Base-by-base conservation (phyloP, 1,284 basidiomycete species). In the Trichosporon sp. region DNA sequence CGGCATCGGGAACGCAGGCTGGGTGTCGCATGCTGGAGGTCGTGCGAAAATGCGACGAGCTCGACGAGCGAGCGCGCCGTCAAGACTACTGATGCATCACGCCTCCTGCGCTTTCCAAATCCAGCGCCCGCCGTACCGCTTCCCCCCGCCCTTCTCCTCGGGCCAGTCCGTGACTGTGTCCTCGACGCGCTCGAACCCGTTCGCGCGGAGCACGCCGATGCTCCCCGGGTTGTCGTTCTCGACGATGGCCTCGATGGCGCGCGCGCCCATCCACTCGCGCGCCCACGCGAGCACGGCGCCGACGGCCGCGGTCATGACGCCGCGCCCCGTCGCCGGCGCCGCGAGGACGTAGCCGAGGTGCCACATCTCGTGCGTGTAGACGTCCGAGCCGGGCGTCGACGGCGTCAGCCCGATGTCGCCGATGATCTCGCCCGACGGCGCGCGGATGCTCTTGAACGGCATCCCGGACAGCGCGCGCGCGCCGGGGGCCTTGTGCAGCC, bases 81-180 rank as follows among this genome's bases (percentile, higher is more conserved):
- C n/a, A n/a, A n/a, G n/a, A n/a, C n/a, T n/a, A n/a, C n/a, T n/a
- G n/a, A n/a, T n/a, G n/a, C n/a, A n/a, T n/a, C n/a, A n/a, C n/a
- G 6, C 56, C 29, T n/a, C 7, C 27, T 29, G 4, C 27, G 56
- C 27, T 29, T 29, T 32, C 56, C 56, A 60, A 18, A 60, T 29
- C 21, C 11, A 60, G 15, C 56, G 13, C 2, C 29, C 56, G 4
- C 56, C 56, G 27, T 60, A 60, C 27, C 56, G 56, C 56, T 60
- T 60, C 12, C 72, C 72, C 12, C 74, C 75, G 13, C 73, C 74
- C 67, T 76, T 76, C 21, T 72, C 72, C 66, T 69, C 72, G 2
- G 75, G 73, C 74, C 73, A 75, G 34, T 68, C 38, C 13, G 69
- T 67, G 21, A 42, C 25, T 13, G 67, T 31, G 18, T 65, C 64